Evolutionary conservation across 1,284 basidiomycete genomes (phyloP), one percentile per base, ranked within the genome.

Genomic region (Takashimella koratensis): DNA sequence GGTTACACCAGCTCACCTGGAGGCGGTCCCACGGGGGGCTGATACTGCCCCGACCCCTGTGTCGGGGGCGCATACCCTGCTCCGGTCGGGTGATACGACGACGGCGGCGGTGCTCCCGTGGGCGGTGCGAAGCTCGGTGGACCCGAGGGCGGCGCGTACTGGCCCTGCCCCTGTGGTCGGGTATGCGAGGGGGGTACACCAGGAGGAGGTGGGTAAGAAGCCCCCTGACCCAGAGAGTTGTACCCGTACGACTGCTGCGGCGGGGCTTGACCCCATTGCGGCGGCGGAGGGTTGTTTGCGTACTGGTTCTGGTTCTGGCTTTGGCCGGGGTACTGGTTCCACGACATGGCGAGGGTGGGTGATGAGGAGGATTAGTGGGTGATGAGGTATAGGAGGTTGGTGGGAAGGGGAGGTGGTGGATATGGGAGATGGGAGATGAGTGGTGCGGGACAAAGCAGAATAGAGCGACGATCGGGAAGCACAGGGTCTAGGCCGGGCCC

Each of bases 231-330:
- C 8, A 36, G 30, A 16, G 30, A 36, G 30, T 36, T 36, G 30
- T 36, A 36, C 30, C 30, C 30, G 30, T 36, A 36, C 8, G 30
- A 36, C 16, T 36, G 30, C 10, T 8, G 30, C 8, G 30, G 30
- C 10, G 30, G 30, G 16, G 30, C 30, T 44, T 49, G 19, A 3
- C 30, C 43, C 44, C 27, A 27, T 36, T 47, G 53, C 2, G 53
- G 53, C 5, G 53, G 54, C 46, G 54, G 54, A 12, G 54, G 54
- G 54, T 56, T 56, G 50, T 52, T 52, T 12, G 45, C 40, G 50
- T 56, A 56, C 6, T 26, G 45, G 43, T 52, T 56, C 24, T 52
- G 30, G 45, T 43, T 51, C 43, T 36, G 30, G 30, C 16, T 8
- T 36, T 36, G 30, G 30, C 30, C 30, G 8, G 30, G 30, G 16